Percentiles rank a stretch among this genome's conserved stretches.
These are phyloP conservation scores for Chytriomyces hyalinus DNA, from an alignment of 192 early-diverging fungal species.

Conservation along the genomic window DNA sequence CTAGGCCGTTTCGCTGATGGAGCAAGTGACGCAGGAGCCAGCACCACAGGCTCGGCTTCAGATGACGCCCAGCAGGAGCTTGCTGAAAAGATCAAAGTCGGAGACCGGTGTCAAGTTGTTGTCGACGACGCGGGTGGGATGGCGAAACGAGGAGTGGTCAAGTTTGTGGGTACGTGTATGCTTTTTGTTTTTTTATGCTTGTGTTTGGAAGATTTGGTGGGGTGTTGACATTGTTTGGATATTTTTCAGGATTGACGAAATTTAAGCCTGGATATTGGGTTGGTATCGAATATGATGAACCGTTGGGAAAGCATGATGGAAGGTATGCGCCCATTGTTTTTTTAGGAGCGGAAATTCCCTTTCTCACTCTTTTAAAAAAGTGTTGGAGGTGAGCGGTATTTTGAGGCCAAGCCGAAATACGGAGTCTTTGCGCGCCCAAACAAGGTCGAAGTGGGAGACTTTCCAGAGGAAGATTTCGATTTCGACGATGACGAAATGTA, in stretches of 20 bases:
- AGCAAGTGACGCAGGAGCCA: constrained; percentile 29
- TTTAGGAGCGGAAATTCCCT: background rate
- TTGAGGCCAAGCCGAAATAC: constrained; percentile 71
- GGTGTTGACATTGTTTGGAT: background rate
- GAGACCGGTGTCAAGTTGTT: constrained; percentile 83
- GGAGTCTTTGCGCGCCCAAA: constrained; percentile 92
- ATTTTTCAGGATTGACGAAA: constrained; percentile 34
- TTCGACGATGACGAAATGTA: constrained; percentile 61
- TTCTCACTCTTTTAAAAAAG: constrained; percentile 28
- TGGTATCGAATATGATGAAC: constrained; percentile 95
- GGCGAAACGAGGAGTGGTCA: constrained; percentile 56
- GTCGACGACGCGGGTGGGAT: constrained; percentile 55
- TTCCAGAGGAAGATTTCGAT: constrained; percentile 85
- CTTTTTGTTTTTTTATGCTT: background rate
- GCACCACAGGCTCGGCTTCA: constrained; percentile 32
- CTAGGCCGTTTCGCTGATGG: constrained; percentile 82
- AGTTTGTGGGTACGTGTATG: constrained; percentile 65
- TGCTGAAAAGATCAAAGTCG: constrained; percentile 70
- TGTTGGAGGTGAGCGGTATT: constrained; percentile 79
- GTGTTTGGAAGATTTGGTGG: constrained; percentile 10
- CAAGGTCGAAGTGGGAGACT: constrained; percentile 89
- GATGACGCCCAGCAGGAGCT: constrained; percentile 66
- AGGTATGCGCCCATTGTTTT: constrained; percentile 47
- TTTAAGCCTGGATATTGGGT: constrained; percentile 93
- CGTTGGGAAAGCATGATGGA: constrained; percentile 93